These are phyloP conservation scores for Parmelia sp. DNA, from an alignment of 495 filamentous ascomycete species.

Conservation along the genomic window DNA sequence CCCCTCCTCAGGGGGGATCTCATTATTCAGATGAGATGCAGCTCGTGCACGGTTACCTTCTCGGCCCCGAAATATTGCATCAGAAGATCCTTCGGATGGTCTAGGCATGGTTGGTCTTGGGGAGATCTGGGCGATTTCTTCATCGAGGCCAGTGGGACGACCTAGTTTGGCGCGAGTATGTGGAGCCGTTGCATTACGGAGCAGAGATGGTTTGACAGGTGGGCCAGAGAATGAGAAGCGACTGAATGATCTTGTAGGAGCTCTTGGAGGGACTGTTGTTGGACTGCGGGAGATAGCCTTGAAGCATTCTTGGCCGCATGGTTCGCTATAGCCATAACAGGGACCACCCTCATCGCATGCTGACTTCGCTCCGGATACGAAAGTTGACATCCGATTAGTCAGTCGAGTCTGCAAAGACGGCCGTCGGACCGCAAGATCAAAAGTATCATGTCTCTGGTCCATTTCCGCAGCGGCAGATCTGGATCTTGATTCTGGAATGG, in stretches of 20 bases:
- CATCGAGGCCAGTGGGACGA: slow-evolving; percentile 7
- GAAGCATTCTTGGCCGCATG: slow-evolving; percentile 78
- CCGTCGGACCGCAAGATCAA: slow-evolving; percentile 19
- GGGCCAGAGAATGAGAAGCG: slow-evolving; percentile 16
- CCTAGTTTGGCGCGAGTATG: slow-evolving; percentile 10
- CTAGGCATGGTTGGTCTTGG: slow-evolving; percentile 9
- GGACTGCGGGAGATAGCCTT: slow-evolving; percentile 34
- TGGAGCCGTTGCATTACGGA: slow-evolving; percentile 16
- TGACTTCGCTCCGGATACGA: slow-evolving; percentile 61
- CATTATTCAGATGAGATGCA: slow-evolving; percentile 11
- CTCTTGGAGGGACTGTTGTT: slow-evolving; percentile 17
- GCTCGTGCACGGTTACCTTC: slow-evolving; percentile 7
- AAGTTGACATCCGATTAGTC: slow-evolving; percentile 49
- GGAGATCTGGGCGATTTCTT: slow-evolving; percentile 13
- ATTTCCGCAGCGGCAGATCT: slow-evolving; percentile 10
- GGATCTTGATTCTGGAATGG: slow-evolving; percentile 6
- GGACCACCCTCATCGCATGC: slow-evolving; percentile 68
- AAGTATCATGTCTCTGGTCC: slow-evolving; percentile 7
- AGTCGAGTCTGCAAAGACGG: slow-evolving; percentile 39
- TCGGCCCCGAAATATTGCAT: slow-evolving; percentile 19
- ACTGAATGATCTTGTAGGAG: slow-evolving; percentile 15
- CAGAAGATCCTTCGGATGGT: slow-evolving; percentile 14
- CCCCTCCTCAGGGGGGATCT: not conserved
- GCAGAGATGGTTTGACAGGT: slow-evolving; percentile 12
- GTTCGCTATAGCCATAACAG: slow-evolving; percentile 79